These are phyloP conservation scores for Penicillium sp. DNA, from an alignment of 2,329 filamentous ascomycete species.

Conservation along the genomic window DNA sequence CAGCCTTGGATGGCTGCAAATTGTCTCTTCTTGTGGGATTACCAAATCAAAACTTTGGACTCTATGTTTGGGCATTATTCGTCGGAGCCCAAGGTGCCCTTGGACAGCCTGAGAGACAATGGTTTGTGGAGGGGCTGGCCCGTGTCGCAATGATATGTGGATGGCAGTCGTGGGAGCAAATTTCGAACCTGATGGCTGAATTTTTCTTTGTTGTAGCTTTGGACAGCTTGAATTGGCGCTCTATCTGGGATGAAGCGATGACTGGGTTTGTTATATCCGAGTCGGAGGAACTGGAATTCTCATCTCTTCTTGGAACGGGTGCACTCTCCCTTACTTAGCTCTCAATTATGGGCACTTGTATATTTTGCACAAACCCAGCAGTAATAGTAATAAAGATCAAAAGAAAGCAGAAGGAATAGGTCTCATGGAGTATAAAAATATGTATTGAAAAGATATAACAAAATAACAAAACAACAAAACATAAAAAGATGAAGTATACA, in stretches of 20 bases:
- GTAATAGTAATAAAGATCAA: not conserved
- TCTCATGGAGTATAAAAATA: not conserved
- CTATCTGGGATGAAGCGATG: conserved; percentile 34
- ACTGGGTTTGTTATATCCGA: conserved; percentile 18
- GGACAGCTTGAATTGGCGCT: conserved; percentile 27
- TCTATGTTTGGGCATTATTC: conserved; percentile 35
- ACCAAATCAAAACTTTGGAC: conserved; percentile 21
- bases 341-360: not conserved
- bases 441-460: not conserved
- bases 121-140: conserved; percentile 32
- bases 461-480: no score
- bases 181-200: conserved; percentile 24
- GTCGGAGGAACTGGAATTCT: conserved; percentile 13
- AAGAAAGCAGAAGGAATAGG: not conserved
- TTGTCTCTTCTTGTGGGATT: conserved; percentile 14
- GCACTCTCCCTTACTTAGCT: not conserved
- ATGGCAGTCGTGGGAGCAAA: conserved; percentile 33
- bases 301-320: conserved; percentile 1
- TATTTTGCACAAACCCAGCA: not conserved
- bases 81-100: conserved; percentile 33
- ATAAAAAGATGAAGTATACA: not conserved
- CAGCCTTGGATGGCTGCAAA: conserved; percentile 21
- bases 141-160: conserved; percentile 26
- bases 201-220: conserved; percentile 30
- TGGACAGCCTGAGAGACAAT: conserved; percentile 29